Evolutionary conservation across 768 basidiomycete genomes (phyloP), one percentile per base, ranked within the genome.

Genomic region (Xanthoconium purpureum): DNA sequence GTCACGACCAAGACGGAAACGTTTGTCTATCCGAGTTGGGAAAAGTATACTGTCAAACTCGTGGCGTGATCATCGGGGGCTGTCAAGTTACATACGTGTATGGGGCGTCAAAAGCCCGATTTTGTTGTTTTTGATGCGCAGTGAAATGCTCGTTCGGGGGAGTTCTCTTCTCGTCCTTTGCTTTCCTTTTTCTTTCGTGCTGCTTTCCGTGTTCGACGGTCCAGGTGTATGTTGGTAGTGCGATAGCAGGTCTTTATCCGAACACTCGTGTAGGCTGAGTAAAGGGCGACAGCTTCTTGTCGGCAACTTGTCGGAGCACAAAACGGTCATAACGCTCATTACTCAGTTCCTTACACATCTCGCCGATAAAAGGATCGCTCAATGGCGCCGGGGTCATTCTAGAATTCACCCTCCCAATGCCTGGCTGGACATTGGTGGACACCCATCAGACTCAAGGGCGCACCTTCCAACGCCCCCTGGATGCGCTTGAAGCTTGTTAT

Each of bases 21-120:
- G 55, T 74, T 80, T 35, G 60, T 74, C 17, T 84, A 81, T 65
- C 84, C 86, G 30, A 80, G 77, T 50, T 88, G 86, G 86, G 85
- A 88, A 66, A 74, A 82, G 56, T 87, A 88, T 66, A 66, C 78
- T 39, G 77, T 87, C 38, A 78, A 77, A 61, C 74, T 69, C 36
- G 69, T 68, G 1, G 62, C 50, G n/a, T 67, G 52, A 64, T 14
- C n/a, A n/a, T n/a, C n/a, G 13, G 17, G 32, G 3, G 18, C 11
- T 8, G 24, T 24, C 24, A 24, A 24, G 24, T 29, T 28, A 35
- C 30, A 12, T n/a, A n/a, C 4, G 24, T 24, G 17, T 45, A 29
- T 40, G 45, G 24, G 3, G 13, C 40, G 13, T 18, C 38, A 24
- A 10, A 11, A 54, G 6, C 17, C 20, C 24, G 10, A 18, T 37